Percentiles rank a stretch among this genome's conserved stretches.
Evolutionary conservation across 2,329 filamentous ascomycete species (phyloP).

Genomic region (Monosporascus sp.): DNA sequence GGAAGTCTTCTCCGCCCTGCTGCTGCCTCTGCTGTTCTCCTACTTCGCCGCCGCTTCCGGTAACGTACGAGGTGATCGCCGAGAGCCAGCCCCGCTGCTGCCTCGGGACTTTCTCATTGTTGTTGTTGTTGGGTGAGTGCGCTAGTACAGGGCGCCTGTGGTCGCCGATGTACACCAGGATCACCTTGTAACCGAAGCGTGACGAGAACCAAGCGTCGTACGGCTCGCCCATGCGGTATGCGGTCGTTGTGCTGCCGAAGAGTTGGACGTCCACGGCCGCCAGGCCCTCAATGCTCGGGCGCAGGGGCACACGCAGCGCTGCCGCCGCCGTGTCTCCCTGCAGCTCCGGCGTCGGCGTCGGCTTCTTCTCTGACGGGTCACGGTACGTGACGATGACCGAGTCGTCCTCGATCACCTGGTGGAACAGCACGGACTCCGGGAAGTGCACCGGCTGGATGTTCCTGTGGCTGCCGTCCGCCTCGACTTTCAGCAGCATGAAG

Average conservation of each 20-base stretch:
- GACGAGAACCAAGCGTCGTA: constrained; percentile 63
- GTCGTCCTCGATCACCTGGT: constrained; percentile 43
- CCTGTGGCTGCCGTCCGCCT: constrained; percentile 22
- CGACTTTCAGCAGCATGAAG: constrained; percentile 62
- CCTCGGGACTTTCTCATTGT: constrained; percentile 28
- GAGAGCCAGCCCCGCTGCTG: constrained; percentile 27
- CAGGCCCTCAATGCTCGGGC: constrained; percentile 42
- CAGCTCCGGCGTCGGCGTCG: constrained; percentile 29
- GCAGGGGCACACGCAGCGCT: constrained; percentile 50
- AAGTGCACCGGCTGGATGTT: constrained; percentile 52
- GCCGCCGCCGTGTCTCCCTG: constrained; percentile 13
- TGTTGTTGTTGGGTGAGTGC: constrained; percentile 35
- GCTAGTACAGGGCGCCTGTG: constrained; percentile 57
- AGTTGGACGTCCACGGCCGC: constrained; percentile 48
- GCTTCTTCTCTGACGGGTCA: constrained; percentile 29
- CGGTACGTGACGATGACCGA: constrained; percentile 39
- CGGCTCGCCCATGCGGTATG: constrained; percentile 55
- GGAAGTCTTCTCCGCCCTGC: constrained; percentile 28
- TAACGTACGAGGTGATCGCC: constrained; percentile 27
- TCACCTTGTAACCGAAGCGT: constrained; percentile 56
- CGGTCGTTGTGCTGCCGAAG: constrained; percentile 51
- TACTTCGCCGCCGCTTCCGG: constrained; percentile 7
- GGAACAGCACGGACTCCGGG: constrained; percentile 59
- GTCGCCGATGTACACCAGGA: constrained; percentile 60
- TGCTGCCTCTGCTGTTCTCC: constrained; percentile 15